Conservation (phyloP, 768 basidiomycete genomes). For the Podaxis mareebaensis region DNA sequence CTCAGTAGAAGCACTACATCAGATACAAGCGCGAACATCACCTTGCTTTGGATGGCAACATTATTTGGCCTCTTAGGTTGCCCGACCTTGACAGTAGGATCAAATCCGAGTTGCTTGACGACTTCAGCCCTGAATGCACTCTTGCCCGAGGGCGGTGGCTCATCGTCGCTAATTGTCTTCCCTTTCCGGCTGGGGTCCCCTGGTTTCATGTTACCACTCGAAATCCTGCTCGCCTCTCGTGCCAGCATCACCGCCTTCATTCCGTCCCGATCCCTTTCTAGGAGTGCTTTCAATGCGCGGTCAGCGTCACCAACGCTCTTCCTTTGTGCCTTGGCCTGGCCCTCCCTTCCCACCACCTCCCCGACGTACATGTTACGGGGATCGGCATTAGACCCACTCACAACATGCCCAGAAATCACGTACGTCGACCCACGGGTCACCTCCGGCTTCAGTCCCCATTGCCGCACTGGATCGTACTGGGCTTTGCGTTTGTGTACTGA, state of each 20-base stretch:
- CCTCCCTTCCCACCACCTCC: slow-evolving; percentile 79
- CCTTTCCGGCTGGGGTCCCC: slow-evolving; percentile 16
- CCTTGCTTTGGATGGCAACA: slow-evolving; percentile 57
- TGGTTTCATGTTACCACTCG: slow-evolving; percentile 21
- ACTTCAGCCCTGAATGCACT: slow-evolving; percentile 60
- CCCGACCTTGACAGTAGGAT: slow-evolving; percentile 64
- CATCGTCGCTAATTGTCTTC: neutral
- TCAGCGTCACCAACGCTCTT: slow-evolving; percentile 63
- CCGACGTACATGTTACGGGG: slow-evolving; percentile 49
- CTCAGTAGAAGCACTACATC: slow-evolving; percentile 4
- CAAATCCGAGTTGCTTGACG: slow-evolving; percentile 77
- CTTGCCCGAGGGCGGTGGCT: slow-evolving; percentile 10
- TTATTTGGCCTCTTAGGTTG: slow-evolving; percentile 38
- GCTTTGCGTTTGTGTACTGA: slow-evolving; percentile 52
- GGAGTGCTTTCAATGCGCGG: slow-evolving; percentile 53
- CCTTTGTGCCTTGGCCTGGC: slow-evolving; percentile 75
- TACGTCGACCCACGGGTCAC: slow-evolving; percentile 59
- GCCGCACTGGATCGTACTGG: slow-evolving; percentile 65
- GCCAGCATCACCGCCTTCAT: slow-evolving; percentile 64
- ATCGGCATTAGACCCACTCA: slow-evolving; percentile 46
- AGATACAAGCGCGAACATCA: slow-evolving; percentile 25
- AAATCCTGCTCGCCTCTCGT: slow-evolving; percentile 40
- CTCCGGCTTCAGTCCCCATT: slow-evolving; percentile 74
- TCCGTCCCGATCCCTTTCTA: slow-evolving; percentile 68
- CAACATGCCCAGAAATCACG: slow-evolving; percentile 76